Evolutionary conservation across 108 stramenopile species (phyloP), one percentile per base, ranked within the genome.

Genomic region (Nitzschia palea): DNA sequence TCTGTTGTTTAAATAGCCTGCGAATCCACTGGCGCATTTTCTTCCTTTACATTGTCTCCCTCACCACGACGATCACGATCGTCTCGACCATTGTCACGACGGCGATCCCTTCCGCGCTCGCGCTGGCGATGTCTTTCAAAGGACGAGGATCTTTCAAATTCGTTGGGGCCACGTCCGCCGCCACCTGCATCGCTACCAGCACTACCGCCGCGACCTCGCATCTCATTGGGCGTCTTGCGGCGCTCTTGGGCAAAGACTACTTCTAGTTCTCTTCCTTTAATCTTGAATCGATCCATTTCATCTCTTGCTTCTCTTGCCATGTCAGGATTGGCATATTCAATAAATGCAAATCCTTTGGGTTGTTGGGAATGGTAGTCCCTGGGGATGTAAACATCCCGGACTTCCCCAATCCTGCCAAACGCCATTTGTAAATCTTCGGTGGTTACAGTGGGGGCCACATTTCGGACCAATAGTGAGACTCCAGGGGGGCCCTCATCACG

Each of bases 161-260:
- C 44, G 31, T 47, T 51, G 42, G 62, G 62, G 0, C 30, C 44
- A 17, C 45, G 15, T 15, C 57, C 53, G 12, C 54, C 62, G 15
- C 63, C 71, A 20, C 62, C 29, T 26, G 47, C 68, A 32, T 33
- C 34, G 28, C 45, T 50, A 44, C 44, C 31, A 56, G 42, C 43
- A 55, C 43, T 43, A 40, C 40, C 71, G 32, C 35, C 71, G 28
- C 88, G 71, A 14, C 84, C 86, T 51, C 85, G 71, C 93, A 94
- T 94, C 71, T 94, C 89, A 62, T 77, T 78, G 25, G 93, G 89
- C 22, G 88, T 91, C 81, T 94, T 94, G 54, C 93, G 79, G 51
- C 87, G 86, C 63, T 94, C 93, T 67, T 94, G 93, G 0, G 93
- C 93, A 80, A 88, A 94, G 17, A 94, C 89, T 4, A 94, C 93